These are phyloP conservation scores for Cystofilobasidium ferigula DNA, from an alignment of 768 basidiomycete species.

Conservation along the genomic window DNA sequence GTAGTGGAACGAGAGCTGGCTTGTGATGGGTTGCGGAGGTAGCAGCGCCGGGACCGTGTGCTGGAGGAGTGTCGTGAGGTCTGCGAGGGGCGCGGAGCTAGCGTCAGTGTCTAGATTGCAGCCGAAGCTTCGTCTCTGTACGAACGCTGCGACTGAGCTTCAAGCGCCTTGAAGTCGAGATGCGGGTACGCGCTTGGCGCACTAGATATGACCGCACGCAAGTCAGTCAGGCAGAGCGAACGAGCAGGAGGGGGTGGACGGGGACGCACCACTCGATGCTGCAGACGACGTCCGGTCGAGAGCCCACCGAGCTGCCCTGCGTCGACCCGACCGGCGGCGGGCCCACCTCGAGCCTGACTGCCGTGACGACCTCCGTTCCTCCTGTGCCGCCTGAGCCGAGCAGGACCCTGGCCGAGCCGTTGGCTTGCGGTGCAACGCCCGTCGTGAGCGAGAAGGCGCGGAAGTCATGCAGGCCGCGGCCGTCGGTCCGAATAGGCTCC, in stretches of 20 bases:
- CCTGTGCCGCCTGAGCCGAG: slow-evolving; percentile 52
- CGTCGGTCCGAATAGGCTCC: slow-evolving; percentile 63
- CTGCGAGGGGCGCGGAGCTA: not conserved
- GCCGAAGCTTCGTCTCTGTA: not conserved
- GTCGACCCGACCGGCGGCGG: slow-evolving; percentile 29
- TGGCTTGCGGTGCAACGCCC: slow-evolving; percentile 65
- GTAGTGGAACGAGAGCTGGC: slow-evolving; percentile 22
- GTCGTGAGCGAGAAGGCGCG: slow-evolving; percentile 63
- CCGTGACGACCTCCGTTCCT: slow-evolving; percentile 68
- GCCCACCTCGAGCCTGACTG: slow-evolving; percentile 69
- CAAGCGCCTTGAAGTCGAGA: slow-evolving; percentile 19
- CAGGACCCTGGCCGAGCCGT: slow-evolving; percentile 66
- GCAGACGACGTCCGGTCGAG: slow-evolving; percentile 15
- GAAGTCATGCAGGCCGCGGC: slow-evolving; percentile 56
- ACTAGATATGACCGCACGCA: not conserved
- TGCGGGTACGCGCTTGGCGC: slow-evolving; percentile 20
- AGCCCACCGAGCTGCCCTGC: slow-evolving; percentile 22
- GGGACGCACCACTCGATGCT: slow-evolving; percentile 22
- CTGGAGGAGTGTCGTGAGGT: slow-evolving; percentile 23
- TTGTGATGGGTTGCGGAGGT: slow-evolving; percentile 16
- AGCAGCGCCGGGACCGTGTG: slow-evolving; percentile 21
- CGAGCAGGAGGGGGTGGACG: not conserved
- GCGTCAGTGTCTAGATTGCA: not conserved
- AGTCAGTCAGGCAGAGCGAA: not conserved
- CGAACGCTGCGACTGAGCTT: slow-evolving; percentile 17